Percentiles rank a stretch among this genome's conserved stretches.
Evolutionary conservation across 2,329 filamentous ascomycete species (phyloP).

Genomic region (Cercospora sp.): DNA sequence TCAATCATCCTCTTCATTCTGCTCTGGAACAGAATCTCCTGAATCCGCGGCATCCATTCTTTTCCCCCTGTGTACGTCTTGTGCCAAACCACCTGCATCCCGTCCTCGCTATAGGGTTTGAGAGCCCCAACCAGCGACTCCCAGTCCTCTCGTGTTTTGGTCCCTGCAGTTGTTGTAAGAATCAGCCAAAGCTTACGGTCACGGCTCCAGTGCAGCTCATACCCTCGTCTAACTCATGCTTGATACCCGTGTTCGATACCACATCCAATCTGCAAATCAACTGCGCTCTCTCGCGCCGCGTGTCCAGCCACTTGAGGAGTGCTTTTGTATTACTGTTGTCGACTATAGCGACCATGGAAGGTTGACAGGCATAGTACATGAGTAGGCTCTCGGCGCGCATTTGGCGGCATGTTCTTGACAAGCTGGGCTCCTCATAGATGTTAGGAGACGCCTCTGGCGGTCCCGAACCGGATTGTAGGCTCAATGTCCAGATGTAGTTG

Average conservation of each 20-base stretch:
- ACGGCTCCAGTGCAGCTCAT: neutral
- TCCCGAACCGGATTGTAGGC: neutral
- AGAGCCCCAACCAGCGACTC: neutral
- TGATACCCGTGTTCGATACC: neutral
- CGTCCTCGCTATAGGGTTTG: neutral
- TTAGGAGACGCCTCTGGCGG: neutral
- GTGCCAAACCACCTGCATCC: neutral
- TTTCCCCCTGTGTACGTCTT: neutral
- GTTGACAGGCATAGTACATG: neutral
- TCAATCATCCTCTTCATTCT: constrained; percentile 5
- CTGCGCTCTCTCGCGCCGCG: neutral
- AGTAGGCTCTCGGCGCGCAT: neutral
- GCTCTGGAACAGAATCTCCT: neutral
- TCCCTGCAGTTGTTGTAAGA: neutral
- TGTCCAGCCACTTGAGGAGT: neutral
- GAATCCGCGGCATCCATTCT: neutral
- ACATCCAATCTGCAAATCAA: neutral
- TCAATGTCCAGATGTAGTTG: neutral
- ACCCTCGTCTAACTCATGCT: constrained; percentile 4
- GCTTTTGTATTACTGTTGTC: neutral
- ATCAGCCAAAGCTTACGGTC: neutral
- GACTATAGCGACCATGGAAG: neutral
- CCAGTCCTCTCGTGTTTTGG: neutral
- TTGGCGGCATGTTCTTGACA: neutral
- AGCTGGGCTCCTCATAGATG: neutral